Percentiles rank a stretch among this genome's conserved stretches.
Conservation (phyloP, 768 basidiomycete genomes). For the Dioszegia crocea region DNA sequence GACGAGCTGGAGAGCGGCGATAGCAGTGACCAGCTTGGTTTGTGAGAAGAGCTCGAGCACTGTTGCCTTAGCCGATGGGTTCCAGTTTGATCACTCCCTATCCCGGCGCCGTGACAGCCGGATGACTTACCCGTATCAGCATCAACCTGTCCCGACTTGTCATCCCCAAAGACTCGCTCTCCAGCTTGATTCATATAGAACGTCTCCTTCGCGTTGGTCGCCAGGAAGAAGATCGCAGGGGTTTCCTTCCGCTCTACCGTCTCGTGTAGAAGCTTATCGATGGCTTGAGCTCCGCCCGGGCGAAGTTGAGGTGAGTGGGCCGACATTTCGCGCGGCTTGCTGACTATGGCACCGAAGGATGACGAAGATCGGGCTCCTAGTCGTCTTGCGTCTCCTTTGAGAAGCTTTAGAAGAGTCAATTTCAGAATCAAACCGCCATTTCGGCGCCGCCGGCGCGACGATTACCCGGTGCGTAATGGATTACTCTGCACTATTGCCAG, state of each 20-base stretch:
- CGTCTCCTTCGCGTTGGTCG: constrained; percentile 29
- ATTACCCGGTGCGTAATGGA: too few relatives aligned
- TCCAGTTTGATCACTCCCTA: too few relatives aligned
- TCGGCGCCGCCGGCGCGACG: too few relatives aligned
- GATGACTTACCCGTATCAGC: constrained; percentile 20
- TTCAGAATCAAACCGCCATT: too few relatives aligned
- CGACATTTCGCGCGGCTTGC: too few relatives aligned
- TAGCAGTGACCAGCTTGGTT: constrained; percentile 43
- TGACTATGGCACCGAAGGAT: too few relatives aligned
- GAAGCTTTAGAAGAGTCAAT: too few relatives aligned
- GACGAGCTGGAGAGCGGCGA: constrained; percentile 42
- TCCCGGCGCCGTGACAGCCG: too few relatives aligned
- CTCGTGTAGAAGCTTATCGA: constrained; percentile 22
- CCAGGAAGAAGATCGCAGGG: constrained; percentile 28
- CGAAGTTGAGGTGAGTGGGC: background rate
- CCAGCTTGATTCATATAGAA: constrained; percentile 34
- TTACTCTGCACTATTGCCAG: too few relatives aligned
- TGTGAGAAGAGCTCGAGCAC: constrained; percentile 38
- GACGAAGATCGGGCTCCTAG: too few relatives aligned
- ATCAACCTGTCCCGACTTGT: constrained; percentile 9
- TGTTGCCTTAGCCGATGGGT: constrained; percentile 2
- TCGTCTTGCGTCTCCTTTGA: too few relatives aligned
- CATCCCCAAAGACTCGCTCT: constrained; percentile 19
- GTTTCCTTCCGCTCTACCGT: constrained; percentile 12
- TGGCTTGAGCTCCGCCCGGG: background rate